Evolutionary conservation across 129 eudicot genomes (phyloP), one percentile per base, ranked within the genome.

Genomic region (Smallanthus sonchifolius): DNA sequence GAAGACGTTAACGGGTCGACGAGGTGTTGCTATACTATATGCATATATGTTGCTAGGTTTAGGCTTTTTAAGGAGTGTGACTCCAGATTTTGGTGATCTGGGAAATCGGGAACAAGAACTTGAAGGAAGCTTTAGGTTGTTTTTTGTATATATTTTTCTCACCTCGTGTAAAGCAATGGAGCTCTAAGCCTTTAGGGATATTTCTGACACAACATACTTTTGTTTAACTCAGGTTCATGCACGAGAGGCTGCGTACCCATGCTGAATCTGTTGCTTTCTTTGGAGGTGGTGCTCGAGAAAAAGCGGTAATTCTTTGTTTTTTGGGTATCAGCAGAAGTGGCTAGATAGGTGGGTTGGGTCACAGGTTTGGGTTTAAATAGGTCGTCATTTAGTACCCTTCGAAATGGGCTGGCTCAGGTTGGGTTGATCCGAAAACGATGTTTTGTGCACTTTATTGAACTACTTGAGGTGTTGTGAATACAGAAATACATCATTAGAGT

Each of bases 211-310:
- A 14, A 19, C 20, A 14, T 67, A 11, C 15, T 70, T 61, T 24
- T 64, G 38, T 17, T 62, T 67, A 69, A 48, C 54, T 68, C 36
- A 94, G 98, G 91, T 94, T 82, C 82, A 94, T 94, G 97, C 98
- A 94, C 60, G 98, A 94, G 77, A 94, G 98, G 69, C 80, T 94
- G 75, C 89, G 98, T 28, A 90, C 98, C 14, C 98, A 94, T 86
- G 98, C 98, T 62, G 98, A 94, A 80, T 94, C 98, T 68, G 92
- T 94, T 86, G 98, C 98, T 72, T 94, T 94, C 85, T 94, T 94
- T 74, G 98, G 98, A 44, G 98, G 98, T 30, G 98, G 97, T 78
- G 88, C 97, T 60, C 84, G 98, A 73, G 98, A 94, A 79, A 94
- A 85, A 83, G 93, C 85, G 92, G 98, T 90, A 86, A 65, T 77